phyloP scores from a whole-genome alignment of 2,329 filamentous ascomycete species.

The Claviceps fusiformis region DNA sequence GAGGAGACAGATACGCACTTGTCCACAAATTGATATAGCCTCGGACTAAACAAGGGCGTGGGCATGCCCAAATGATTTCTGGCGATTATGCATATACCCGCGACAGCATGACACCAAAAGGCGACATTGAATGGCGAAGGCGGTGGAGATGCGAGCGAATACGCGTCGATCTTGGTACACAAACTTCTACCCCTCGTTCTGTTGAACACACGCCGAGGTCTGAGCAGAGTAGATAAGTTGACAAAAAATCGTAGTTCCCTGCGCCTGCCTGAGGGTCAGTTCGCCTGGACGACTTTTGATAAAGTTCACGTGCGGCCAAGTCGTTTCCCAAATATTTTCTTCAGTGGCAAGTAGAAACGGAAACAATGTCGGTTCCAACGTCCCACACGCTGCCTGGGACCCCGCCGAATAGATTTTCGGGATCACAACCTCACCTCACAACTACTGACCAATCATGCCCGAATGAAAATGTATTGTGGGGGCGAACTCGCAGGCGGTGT shows the following conservation, averaged over 20 bases:
- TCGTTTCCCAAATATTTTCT: background rate
- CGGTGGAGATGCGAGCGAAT: background rate
- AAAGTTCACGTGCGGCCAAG: background rate
- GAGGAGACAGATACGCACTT: background rate
- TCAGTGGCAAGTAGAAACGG: no score
- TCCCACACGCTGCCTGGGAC: background rate
- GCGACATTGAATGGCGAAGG: background rate
- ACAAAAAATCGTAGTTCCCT: no score
- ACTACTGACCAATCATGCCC: background rate
- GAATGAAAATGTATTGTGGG: background rate
- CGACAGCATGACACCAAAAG: background rate
- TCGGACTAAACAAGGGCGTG: background rate
- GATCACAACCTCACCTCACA: background rate
- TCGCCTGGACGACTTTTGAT: background rate
- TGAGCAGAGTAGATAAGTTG: no score
- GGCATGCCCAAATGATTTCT: background rate
- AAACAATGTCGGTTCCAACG: background rate
- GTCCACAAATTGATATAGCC: background rate
- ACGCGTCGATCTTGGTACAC: background rate
- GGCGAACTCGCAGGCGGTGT: constrained; percentile 16
- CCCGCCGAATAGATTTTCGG: background rate
- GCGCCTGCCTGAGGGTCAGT: background rate
- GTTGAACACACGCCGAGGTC: background rate
- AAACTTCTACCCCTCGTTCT: background rate
- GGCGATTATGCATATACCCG: background rate